Base-by-base conservation (phyloP, 495 filamentous ascomycete genomes). In the Poronia punctata region DNA sequence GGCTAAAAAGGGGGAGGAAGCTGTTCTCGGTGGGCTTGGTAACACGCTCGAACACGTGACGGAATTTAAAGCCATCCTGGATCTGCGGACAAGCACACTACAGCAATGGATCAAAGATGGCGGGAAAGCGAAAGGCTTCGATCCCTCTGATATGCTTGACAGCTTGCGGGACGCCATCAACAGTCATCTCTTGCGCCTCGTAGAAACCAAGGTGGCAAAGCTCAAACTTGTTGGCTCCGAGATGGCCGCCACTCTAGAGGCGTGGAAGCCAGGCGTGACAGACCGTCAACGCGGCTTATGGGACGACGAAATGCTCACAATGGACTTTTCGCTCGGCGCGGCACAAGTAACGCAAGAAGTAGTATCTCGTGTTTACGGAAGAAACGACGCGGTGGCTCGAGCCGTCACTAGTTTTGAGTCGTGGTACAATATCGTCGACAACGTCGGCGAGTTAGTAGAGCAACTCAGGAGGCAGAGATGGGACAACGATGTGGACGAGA, bases 401-500 rank as follows among this genome's bases (percentile, higher is more conserved):
- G 72, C 77, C 2, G 61, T 83, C 7, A 59, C 61, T 8, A 64
- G 61, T 24, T 95, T 88, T 53, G 67, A 77, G 40, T 62, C 63
- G 2, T 97, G 88, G 86, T 68, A 78, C 17, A 57, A 62, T 7
- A 67, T 75, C 3, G 75, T 94, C 11, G 65, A 79, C 35, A 71
- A 74, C 31, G 68, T 82, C 2, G 70, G 68, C 8, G 61, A 65
- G 10, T 69, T 80, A 9, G 76, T 93, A 20, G 75, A 81, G 19
- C 73, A 76, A 15, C 66, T 96, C 29, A 77, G 70, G 41, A 71
- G 75, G 8, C 72, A 76, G 21, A 75, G 74, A 39, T 94, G 88
- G 83, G 79, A 83, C 16, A 83, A 89, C 41, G 76, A 87, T 22
- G 61, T 86, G 10, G 82, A 92, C 21, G 79, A 82, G 35, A 72